phyloP scores from a whole-genome alignment of 352 stramenopile species.

The Globisporangium nunn region DNA sequence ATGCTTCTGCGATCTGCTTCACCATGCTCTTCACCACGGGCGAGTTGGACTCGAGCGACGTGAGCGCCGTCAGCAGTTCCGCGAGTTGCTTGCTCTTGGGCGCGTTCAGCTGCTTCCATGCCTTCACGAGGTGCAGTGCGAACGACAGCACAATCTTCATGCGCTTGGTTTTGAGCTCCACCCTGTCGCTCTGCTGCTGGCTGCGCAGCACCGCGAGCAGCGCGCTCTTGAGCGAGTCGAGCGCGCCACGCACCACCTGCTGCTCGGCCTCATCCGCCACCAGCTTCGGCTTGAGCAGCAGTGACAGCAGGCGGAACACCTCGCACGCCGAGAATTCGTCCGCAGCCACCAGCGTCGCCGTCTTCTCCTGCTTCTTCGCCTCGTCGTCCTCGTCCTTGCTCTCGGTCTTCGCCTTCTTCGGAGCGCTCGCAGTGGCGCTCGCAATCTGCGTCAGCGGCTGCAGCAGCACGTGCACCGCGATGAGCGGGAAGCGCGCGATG shows the following conservation, averaged over 20 bases:
- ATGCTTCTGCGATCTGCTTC: conserved; percentile 46
- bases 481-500: conserved; percentile 36
- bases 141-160: conserved; percentile 67
- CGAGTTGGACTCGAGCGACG: conserved; percentile 45
- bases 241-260: conserved; percentile 25
- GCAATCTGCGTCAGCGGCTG: conserved; percentile 27
- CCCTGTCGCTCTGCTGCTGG: conserved; percentile 10
- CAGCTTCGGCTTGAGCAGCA: conserved; percentile 51
- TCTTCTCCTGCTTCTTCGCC: conserved; percentile 24
- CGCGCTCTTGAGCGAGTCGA: conserved; percentile 30
- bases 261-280: conserved; percentile 30
- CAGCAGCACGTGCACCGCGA: conserved; percentile 50
- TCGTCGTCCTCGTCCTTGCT: background rate
- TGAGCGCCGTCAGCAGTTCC: conserved; percentile 33
- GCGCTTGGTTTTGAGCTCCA: conserved; percentile 64
- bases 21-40: conserved; percentile 71
- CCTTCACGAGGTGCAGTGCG: conserved; percentile 60
- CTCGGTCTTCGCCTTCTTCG: background rate
- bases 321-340: conserved; percentile 80
- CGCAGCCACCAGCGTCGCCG: conserved; percentile 16
- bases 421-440: conserved; percentile 26
- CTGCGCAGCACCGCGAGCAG: conserved; percentile 36
- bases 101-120: conserved; percentile 30
- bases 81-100: conserved; percentile 24
- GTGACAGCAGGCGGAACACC: conserved; percentile 64